Evolutionary conservation across 2,329 filamentous ascomycete species (phyloP).

Genomic region (Aspergillus hiratsukae): DNA sequence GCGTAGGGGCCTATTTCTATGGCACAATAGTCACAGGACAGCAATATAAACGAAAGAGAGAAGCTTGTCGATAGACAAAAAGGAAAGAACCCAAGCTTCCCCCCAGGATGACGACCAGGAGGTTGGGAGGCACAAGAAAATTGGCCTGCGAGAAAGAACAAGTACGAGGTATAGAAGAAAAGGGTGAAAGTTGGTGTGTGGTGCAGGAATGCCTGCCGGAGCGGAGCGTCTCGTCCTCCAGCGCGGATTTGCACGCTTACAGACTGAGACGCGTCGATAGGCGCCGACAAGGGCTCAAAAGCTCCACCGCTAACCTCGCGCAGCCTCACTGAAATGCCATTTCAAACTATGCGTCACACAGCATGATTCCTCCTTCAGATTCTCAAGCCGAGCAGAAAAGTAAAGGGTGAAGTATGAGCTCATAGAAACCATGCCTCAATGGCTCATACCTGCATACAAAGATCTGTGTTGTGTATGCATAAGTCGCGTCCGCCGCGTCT

Average conservation of each 20-base stretch:
- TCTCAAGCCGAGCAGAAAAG: background rate
- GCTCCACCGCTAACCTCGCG: slow-evolving; percentile 26
- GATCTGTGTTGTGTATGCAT: background rate
- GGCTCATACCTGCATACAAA: background rate
- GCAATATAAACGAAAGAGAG: slow-evolving; percentile 10
- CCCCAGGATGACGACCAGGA: slow-evolving; percentile 15
- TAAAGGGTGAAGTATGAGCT: background rate
- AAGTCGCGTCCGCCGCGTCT: slow-evolving; percentile 19
- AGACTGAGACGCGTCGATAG: slow-evolving; percentile 38
- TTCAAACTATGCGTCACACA: slow-evolving; percentile 12
- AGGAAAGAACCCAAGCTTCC: slow-evolving; percentile 15
- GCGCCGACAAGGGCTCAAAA: slow-evolving; percentile 26
- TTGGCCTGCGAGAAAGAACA: slow-evolving; percentile 21
- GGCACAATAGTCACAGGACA: slow-evolving; percentile 5
- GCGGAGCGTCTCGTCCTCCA: slow-evolving; percentile 31
- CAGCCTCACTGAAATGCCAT: slow-evolving; percentile 13
- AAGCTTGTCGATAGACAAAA: slow-evolving; percentile 14
- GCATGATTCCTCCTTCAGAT: slow-evolving; percentile 6
- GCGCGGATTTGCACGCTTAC: slow-evolving; percentile 40
- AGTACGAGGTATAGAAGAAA: slow-evolving; percentile 19
- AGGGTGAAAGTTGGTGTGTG: slow-evolving; percentile 24
- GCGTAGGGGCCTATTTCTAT: slow-evolving; percentile 13
- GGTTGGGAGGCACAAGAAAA: slow-evolving; percentile 20
- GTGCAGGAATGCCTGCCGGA: slow-evolving; percentile 31
- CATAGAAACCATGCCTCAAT: background rate